Conservation (phyloP, 345 rosid genomes). For the Eucalyptus pumila region DNA sequence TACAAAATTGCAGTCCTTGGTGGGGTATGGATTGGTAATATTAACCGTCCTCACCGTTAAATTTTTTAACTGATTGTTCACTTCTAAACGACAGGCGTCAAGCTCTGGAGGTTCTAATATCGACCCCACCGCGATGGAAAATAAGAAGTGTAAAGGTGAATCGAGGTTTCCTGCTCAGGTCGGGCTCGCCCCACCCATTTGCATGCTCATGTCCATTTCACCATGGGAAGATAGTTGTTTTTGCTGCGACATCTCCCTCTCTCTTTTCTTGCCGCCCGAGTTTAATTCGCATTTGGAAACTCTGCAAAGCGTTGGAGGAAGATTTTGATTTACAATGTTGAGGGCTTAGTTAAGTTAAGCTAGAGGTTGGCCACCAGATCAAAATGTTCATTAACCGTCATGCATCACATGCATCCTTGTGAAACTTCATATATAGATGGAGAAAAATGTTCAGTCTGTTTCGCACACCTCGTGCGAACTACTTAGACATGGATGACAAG, state of each 20-base stretch:
- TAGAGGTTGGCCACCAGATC: too few species aligned
- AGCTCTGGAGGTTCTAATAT: slow-evolving; percentile 94
- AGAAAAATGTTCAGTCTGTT: rapidly evolving
- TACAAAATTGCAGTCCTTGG: background rate
- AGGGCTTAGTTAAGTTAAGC: too few species aligned
- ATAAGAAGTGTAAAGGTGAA: slow-evolving; percentile 94
- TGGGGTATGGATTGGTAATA: background rate
- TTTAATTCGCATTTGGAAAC: slow-evolving; percentile 43
- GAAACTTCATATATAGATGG: rapidly evolving
- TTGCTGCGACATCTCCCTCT: background rate
- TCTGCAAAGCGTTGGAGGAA: slow-evolving; percentile 91
- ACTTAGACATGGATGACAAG: too few species aligned
- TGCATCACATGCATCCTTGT: too few species aligned
- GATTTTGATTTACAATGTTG: slow-evolving; percentile 1
- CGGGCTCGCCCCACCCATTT: background rate
- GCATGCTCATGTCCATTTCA: slow-evolving; percentile 5
- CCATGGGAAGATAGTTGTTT: background rate
- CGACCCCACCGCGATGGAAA: slow-evolving; percentile 96
- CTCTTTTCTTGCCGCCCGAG: background rate
- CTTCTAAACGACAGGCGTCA: slow-evolving; percentile 43
- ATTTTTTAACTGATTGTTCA: background rate
- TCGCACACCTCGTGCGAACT: too few species aligned
- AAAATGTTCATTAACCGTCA: too few species aligned
- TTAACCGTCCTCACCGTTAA: background rate
- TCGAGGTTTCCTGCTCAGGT: slow-evolving; percentile 99